phyloP scores from a whole-genome alignment of 148 eudicot genomes.

The Vaccinium darrowii region DNA sequence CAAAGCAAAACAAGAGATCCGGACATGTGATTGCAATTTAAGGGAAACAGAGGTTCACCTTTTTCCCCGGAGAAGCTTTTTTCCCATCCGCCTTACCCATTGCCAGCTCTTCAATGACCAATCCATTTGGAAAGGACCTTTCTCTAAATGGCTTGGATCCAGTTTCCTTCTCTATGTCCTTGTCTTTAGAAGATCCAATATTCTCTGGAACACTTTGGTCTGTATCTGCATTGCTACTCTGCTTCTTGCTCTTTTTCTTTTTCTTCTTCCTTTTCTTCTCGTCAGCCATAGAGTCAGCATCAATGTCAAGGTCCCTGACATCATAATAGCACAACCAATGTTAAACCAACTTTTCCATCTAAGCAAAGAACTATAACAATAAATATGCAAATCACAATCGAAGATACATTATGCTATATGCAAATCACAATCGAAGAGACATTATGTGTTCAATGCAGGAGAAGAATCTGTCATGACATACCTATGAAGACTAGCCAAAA shows the following conservation, averaged over 20 bases:
- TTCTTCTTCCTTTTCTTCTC: constrained; percentile 53
- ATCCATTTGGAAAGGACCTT: constrained; percentile 53
- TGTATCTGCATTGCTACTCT: constrained; percentile 32
- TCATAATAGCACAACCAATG: constrained; percentile 4
- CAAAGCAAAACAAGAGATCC: background rate
- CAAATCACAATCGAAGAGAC: background rate
- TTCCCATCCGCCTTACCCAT: constrained; percentile 58
- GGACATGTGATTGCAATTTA: background rate
- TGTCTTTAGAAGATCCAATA: constrained; percentile 27
- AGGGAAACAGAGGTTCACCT: constrained; percentile 24
- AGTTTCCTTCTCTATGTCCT: constrained; percentile 36
- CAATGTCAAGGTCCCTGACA: constrained; percentile 16
- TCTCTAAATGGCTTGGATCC: constrained; percentile 54
- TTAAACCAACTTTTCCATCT: background rate
- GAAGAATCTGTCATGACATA: background rate
- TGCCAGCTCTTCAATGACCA: constrained; percentile 45
- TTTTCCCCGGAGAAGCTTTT: constrained; percentile 48
- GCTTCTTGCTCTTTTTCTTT: constrained; percentile 52
- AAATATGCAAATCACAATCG: background rate
- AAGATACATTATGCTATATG: background rate
- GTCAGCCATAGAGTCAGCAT: constrained; percentile 18
- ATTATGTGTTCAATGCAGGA: background rate
- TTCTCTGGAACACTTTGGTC: constrained; percentile 28
- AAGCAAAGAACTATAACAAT: background rate
- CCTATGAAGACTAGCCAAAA: background rate